Percentiles rank a stretch among this genome's conserved stretches.
These are phyloP conservation scores for Brasilioporus rufonigricans DNA, from an alignment of 768 basidiomycete genomes.

Conservation along the genomic window DNA sequence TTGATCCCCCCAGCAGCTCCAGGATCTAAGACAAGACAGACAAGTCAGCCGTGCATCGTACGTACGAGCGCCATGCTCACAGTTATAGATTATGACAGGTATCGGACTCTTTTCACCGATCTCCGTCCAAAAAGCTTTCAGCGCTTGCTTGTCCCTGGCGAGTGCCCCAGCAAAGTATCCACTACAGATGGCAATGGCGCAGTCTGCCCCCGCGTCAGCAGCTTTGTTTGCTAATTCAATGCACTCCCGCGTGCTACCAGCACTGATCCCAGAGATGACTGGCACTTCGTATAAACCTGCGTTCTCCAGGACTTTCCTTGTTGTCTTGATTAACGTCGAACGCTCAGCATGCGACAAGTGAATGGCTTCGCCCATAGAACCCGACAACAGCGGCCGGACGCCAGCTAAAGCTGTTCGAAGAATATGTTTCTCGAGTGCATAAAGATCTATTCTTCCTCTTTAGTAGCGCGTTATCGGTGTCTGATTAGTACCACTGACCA, in stretches of 20 bases:
- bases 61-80: slow-evolving; percentile 38
- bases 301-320: slow-evolving; percentile 68
- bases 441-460: slow-evolving; percentile 46
- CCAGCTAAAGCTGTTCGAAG: slow-evolving; percentile 62
- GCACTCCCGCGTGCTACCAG: slow-evolving; percentile 80
- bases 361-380: slow-evolving; percentile 85
- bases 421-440: slow-evolving; percentile 66
- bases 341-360: slow-evolving; percentile 73
- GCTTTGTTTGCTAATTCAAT: slow-evolving; percentile 73
- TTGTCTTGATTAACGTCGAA: slow-evolving; percentile 56
- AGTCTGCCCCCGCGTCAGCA: slow-evolving; percentile 83
- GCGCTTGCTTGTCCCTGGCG: slow-evolving; percentile 54
- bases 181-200: slow-evolving; percentile 78
- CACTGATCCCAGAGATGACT: slow-evolving; percentile 80
- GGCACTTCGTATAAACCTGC: slow-evolving; percentile 59
- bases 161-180: slow-evolving; percentile 86
- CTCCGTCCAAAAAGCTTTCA: slow-evolving; percentile 78
- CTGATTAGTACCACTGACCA: slow-evolving; percentile 46
- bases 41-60: neutral
- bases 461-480: slow-evolving; percentile 1
- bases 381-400: slow-evolving; percentile 69
- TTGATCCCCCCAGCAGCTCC: slow-evolving; percentile 88
- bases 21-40: slow-evolving; percentile 54
- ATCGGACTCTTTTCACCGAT: slow-evolving; percentile 79
- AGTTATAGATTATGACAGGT: slow-evolving; percentile 88